phyloP scores from a whole-genome alignment of 495 filamentous ascomycete species.

The Cercophora newfieldiana region DNA sequence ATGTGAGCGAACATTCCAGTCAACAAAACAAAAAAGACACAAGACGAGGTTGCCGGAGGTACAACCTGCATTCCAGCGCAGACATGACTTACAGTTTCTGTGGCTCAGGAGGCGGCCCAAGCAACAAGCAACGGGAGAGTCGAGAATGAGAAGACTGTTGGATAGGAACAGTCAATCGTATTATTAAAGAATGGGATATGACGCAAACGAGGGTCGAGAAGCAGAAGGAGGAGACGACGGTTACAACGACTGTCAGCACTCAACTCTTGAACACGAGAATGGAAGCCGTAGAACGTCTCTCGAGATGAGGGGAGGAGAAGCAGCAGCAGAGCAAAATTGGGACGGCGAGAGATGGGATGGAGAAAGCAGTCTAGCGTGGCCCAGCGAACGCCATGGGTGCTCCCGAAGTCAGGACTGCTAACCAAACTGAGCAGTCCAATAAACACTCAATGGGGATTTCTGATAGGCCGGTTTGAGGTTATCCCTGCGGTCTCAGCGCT shows the following conservation, averaged over 20 bases:
- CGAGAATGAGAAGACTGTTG: conserved; percentile 6
- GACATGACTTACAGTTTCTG: not conserved
- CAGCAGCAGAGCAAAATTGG: conserved; percentile 9
- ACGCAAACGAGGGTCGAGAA: conserved; percentile 24
- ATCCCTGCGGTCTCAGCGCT: conserved; percentile 16
- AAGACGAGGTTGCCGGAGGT: not conserved
- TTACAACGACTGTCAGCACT: conserved; percentile 34
- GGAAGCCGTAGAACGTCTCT: conserved; percentile 12
- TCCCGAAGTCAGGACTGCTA: conserved; percentile 22
- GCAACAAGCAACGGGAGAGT: conserved; percentile 4
- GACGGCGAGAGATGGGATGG: conserved; percentile 11
- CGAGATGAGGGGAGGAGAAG: conserved; percentile 13
- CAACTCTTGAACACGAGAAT: conserved; percentile 18
- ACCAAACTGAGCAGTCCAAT: conserved; percentile 7
- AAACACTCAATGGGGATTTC: conserved; percentile 8
- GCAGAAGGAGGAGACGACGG: conserved; percentile 10
- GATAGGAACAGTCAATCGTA: conserved; percentile 1
- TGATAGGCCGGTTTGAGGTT: conserved; percentile 19
- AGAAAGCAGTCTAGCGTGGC: conserved; percentile 19
- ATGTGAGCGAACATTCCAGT: conserved; percentile 1
- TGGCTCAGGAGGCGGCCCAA: not conserved
- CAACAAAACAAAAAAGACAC: not conserved
- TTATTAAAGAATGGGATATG: conserved; percentile 17
- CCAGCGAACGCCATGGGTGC: conserved; percentile 22
- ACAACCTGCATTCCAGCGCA: not conserved